These are phyloP conservation scores for Tolypocladium ophioglossoides DNA, from an alignment of 2,329 filamentous ascomycete species.

Conservation along the genomic window DNA sequence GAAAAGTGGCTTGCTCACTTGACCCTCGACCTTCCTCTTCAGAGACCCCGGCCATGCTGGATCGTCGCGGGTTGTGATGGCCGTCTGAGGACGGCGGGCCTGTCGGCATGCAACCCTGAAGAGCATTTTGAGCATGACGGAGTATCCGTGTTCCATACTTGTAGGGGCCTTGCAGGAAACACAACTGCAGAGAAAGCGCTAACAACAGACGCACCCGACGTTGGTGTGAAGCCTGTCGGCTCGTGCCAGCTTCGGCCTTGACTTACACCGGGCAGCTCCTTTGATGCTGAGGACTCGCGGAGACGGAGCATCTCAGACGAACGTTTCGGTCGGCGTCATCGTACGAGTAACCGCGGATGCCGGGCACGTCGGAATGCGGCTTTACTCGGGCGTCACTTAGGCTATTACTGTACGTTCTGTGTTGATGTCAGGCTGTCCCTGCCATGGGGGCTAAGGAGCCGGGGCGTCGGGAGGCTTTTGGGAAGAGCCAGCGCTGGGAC, in stretches of 20 bases:
- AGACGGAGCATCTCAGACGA: background rate
- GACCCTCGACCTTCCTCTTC: background rate
- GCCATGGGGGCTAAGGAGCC: background rate
- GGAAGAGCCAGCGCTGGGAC: background rate
- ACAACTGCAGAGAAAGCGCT: background rate
- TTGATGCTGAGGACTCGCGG: background rate
- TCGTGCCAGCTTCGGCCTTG: background rate
- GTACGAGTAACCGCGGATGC: background rate
- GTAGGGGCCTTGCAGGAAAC: background rate
- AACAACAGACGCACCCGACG: background rate
- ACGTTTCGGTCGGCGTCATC: background rate
- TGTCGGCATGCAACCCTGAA: background rate
- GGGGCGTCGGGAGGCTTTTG: background rate
- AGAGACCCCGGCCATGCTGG: background rate
- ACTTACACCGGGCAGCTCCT: background rate
- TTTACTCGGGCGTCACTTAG: background rate
- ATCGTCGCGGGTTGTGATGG: background rate
- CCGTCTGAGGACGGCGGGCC: background rate
- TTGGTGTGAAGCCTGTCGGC: background rate
- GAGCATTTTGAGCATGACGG: background rate
- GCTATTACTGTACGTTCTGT: background rate
- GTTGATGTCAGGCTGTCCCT: background rate
- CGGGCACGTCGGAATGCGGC: background rate
- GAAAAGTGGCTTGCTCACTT: background rate
- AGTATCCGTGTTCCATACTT: background rate